Conservation (phyloP, 108 stramenopile genomes). For the Poteriospumella lacustris region DNA sequence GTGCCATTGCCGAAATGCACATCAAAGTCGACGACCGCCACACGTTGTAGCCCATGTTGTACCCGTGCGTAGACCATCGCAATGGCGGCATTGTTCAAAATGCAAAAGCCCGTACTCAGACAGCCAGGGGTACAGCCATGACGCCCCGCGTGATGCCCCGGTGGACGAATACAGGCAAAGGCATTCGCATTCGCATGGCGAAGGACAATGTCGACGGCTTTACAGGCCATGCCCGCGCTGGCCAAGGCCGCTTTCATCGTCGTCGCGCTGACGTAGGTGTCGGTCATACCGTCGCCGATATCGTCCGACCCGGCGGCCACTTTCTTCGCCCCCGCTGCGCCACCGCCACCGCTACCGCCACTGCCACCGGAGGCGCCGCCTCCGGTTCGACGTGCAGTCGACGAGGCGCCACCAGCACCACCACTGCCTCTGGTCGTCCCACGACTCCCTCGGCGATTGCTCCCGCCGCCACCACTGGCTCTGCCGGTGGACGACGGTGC, state of each 20-base stretch:
- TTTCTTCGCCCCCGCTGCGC: too few relatives aligned
- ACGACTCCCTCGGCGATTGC: too few relatives aligned
- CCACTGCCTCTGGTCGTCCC: too few relatives aligned
- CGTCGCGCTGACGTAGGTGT: background rate
- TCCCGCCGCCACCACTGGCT: too few relatives aligned
- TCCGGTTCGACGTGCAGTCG: too few relatives aligned
- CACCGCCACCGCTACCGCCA: too few relatives aligned
- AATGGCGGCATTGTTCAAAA: slow-evolving; percentile 15
- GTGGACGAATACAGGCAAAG: slow-evolving; percentile 11
- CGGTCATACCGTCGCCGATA: background rate
- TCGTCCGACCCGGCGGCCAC: too few relatives aligned
- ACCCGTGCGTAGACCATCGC: background rate
- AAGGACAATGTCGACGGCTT: background rate
- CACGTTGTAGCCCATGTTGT: background rate
- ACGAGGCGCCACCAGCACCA: too few relatives aligned
- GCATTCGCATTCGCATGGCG: background rate
- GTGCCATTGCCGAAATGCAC: slow-evolving; percentile 20
- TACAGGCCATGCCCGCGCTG: background rate
- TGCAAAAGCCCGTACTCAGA: slow-evolving; percentile 1
- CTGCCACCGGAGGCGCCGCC: too few relatives aligned
- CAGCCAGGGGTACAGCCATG: slow-evolving; percentile 1
- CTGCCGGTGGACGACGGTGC: too few relatives aligned
- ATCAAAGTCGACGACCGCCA: slow-evolving; percentile 5
- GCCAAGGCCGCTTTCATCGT: background rate
- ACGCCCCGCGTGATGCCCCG: slow-evolving; percentile 13